Conservation (phyloP, 805 yeast genomes). For the Cyberlindnera suaveolens region DNA sequence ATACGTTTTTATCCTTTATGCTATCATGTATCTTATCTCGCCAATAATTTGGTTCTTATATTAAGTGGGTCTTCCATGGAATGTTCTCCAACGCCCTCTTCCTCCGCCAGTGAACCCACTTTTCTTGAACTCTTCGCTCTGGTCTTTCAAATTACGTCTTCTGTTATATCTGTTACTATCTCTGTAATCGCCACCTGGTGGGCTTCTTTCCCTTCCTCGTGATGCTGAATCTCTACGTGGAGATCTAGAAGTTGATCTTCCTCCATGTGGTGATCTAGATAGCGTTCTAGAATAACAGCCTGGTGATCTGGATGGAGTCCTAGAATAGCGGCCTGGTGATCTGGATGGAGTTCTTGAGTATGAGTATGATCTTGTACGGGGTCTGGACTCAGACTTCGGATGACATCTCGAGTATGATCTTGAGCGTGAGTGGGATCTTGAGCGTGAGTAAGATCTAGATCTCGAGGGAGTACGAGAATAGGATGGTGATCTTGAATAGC, state of each 20-base stretch:
- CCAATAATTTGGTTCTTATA: not conserved
- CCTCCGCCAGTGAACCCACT: not conserved
- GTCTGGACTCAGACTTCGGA: slow-evolving; percentile 8
- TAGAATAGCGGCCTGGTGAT: slow-evolving; percentile 13
- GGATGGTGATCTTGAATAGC: slow-evolving; percentile 19
- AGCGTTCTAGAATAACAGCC: slow-evolving; percentile 5
- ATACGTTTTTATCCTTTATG: not conserved
- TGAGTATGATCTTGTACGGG: not conserved
- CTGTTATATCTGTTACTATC: slow-evolving; percentile 1
- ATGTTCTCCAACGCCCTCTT: not conserved
- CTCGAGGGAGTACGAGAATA: slow-evolving; percentile 15
- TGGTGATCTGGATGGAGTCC: slow-evolving; percentile 21
- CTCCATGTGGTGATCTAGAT: slow-evolving; percentile 3
- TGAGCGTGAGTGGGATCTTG: slow-evolving; percentile 13
- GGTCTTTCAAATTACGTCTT: not conserved
- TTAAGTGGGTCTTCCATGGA: not conserved
- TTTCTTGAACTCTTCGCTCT: slow-evolving; percentile 1
- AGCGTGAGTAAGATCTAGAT: slow-evolving; percentile 8
- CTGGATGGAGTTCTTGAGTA: slow-evolving; percentile 18
- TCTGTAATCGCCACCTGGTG: slow-evolving; percentile 2
- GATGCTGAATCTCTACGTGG: not conserved
- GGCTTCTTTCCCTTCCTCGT: slow-evolving; percentile 1
- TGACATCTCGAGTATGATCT: slow-evolving; percentile 21
- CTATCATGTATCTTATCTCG: not conserved
- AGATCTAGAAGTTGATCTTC: not conserved